phyloP scores from a whole-genome alignment of 139 green algal genomes.

The Eudorina sp. region DNA sequence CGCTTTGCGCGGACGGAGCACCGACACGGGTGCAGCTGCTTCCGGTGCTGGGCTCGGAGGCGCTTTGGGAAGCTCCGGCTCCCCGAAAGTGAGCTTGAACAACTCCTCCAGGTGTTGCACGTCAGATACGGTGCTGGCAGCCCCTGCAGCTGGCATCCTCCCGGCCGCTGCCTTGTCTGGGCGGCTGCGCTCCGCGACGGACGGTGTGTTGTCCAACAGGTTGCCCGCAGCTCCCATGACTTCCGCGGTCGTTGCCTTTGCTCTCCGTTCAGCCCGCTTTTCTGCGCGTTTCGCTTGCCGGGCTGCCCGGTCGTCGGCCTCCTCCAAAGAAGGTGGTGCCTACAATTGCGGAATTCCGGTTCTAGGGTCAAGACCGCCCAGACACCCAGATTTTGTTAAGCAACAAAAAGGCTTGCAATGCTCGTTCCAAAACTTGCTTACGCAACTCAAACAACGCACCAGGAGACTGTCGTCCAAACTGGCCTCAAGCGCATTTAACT shows the following conservation, averaged over 20 bases:
- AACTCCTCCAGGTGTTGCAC: slow-evolving; percentile 42
- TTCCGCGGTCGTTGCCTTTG: background rate
- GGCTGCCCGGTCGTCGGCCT: background rate
- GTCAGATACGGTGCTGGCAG: background rate
- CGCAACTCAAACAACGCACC: background rate
- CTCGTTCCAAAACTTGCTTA: no score
- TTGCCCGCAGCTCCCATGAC: background rate
- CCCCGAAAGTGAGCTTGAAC: slow-evolving; percentile 22
- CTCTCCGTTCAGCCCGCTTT: slow-evolving; percentile 35
- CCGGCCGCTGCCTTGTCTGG: background rate
- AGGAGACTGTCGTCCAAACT: slow-evolving; percentile 17
- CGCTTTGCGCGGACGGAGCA: slow-evolving; percentile 12
- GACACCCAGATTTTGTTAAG: no score
- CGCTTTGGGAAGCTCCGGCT: slow-evolving; percentile 3
- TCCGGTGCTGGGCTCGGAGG: background rate
- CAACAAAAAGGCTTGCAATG: no score
- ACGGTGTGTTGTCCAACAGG: background rate
- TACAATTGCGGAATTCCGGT: background rate
- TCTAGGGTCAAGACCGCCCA: background rate
- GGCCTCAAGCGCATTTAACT: slow-evolving; percentile 30
- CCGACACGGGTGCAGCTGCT: background rate
- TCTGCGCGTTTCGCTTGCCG: slow-evolving; percentile 28
- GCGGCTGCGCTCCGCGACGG: background rate
- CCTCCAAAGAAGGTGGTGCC: background rate
- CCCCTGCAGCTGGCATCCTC: background rate